phyloP scores from a whole-genome alignment of 495 filamentous ascomycete species.

The Elaphomyces granulatus region DNA sequence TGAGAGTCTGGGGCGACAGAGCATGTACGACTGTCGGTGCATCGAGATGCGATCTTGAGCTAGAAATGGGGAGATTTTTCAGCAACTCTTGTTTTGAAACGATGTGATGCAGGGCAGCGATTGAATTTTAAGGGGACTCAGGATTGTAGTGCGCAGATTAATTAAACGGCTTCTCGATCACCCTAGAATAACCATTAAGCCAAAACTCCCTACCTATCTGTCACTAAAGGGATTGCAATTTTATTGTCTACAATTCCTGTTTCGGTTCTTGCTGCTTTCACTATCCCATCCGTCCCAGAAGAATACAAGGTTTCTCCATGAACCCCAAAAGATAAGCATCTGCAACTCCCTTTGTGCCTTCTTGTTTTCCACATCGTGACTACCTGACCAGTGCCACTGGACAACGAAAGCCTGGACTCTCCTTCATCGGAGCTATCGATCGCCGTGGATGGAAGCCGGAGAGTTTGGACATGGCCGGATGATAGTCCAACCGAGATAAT shows the following conservation, averaged over 20 bases:
- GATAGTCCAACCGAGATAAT: constrained; percentile 75
- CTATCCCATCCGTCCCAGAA: constrained; percentile 73
- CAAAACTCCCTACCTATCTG: constrained; percentile 22
- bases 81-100: constrained; percentile 8
- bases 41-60: constrained; percentile 31
- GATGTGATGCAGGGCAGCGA: neutral
- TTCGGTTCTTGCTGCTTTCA: constrained; percentile 70
- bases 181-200: no score
- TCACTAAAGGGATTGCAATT: constrained; percentile 32
- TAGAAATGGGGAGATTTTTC: constrained; percentile 10
- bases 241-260: constrained; percentile 75
- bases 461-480: constrained; percentile 74
- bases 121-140: no score
- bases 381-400: constrained; percentile 56
- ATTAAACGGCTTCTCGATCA: neutral
- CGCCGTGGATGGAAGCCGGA: constrained; percentile 51
- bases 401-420: constrained; percentile 27
- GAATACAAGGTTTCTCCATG: constrained; percentile 73
- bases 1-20: constrained; percentile 73
- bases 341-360: constrained; percentile 85
- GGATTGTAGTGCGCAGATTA: neutral
- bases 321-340: constrained; percentile 57
- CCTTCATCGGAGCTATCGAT: constrained; percentile 28
- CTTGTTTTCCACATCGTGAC: constrained; percentile 77
- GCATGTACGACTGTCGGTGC: constrained; percentile 61